These are phyloP conservation scores for Nemania diffusa DNA, from an alignment of 2,329 filamentous ascomycete genomes.

Conservation along the genomic window DNA sequence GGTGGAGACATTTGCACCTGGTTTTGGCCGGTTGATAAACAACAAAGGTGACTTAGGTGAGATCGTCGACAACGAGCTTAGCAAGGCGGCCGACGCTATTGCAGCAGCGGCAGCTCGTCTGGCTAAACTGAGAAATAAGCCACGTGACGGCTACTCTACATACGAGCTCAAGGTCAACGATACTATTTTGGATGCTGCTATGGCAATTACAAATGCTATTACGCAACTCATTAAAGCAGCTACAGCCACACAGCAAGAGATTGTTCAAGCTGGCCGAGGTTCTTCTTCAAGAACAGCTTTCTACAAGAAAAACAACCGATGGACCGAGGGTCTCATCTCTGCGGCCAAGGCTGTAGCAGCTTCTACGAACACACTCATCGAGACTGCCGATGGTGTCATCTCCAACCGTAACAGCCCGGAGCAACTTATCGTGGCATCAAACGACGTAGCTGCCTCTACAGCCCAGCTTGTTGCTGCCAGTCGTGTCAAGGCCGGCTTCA, in stretches of 20 bases:
- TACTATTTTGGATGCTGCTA: conserved; percentile 90
- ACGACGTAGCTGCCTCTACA: conserved; percentile 94
- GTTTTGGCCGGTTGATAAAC: conserved; percentile 80
- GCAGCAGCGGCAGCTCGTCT: conserved; percentile 90
- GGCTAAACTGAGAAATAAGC: conserved; percentile 93
- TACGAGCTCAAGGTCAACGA: conserved; percentile 98
- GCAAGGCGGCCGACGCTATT: conserved; percentile 94
- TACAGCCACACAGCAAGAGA: conserved; percentile 92
- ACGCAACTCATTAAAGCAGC: conserved; percentile 94
- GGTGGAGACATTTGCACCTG: conserved; percentile 90
- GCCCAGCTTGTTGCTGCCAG: conserved; percentile 96
- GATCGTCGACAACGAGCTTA: conserved; percentile 89
- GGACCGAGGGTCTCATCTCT: conserved; percentile 97
- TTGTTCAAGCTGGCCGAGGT: conserved; percentile 91
- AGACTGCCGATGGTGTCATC: conserved; percentile 96
- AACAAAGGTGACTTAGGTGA: conserved; percentile 89
- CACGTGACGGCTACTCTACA: conserved; percentile 92
- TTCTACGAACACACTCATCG: conserved; percentile 95
- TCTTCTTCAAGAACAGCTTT: conserved; percentile 90
- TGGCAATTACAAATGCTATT: conserved; percentile 93
- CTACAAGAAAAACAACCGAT: conserved; percentile 99
- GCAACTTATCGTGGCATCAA: conserved; percentile 96
- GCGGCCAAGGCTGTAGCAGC: conserved; percentile 95
- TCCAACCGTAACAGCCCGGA: conserved; percentile 92
- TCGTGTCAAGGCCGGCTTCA: conserved; percentile 96